phyloP scores from a whole-genome alignment of 371 early-diverging fungal species.

The Lichtheimia hyalospora region DNA sequence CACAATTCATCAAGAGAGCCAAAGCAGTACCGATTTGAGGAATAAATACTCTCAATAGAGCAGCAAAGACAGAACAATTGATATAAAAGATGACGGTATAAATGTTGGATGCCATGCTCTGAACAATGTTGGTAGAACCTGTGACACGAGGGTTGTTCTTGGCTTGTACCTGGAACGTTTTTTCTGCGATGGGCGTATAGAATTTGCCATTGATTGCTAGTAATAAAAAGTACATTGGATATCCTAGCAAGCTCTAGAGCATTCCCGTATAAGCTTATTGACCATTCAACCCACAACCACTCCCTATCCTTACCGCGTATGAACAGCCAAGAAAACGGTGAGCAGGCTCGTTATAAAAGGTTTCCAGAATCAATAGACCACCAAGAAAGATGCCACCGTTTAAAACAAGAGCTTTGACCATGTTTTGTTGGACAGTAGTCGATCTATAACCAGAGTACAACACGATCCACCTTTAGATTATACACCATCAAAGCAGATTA shows the following conservation, averaged over 20 bases:
- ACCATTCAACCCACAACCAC: too few species aligned
- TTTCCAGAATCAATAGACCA: slow-evolving; percentile 33
- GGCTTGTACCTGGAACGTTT: slow-evolving; percentile 27
- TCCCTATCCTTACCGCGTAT: slow-evolving; percentile 31
- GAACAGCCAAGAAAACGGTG: slow-evolving; percentile 33
- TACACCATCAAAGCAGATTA: not conserved
- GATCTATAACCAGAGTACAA: slow-evolving; percentile 26
- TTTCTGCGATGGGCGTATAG: slow-evolving; percentile 46
- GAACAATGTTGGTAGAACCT: slow-evolving; percentile 12
- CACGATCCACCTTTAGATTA: not conserved
- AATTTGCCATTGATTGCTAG: slow-evolving; percentile 43
- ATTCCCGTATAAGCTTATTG: too few species aligned
- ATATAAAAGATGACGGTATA: slow-evolving; percentile 43
- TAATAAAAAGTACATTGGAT: slow-evolving; percentile 46
- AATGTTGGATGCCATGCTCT: slow-evolving; percentile 30
- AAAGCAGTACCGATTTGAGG: slow-evolving; percentile 37
- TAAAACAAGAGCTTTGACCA: slow-evolving; percentile 33
- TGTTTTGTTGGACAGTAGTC: slow-evolving; percentile 28
- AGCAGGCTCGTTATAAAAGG: slow-evolving; percentile 35
- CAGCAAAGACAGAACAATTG: slow-evolving; percentile 39
- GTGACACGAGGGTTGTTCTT: slow-evolving; percentile 15
- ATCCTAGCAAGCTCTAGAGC: slow-evolving; percentile 42
- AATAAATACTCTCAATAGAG: slow-evolving; percentile 24
- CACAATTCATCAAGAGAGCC: slow-evolving; percentile 42
- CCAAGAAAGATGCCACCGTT: slow-evolving; percentile 44